These are phyloP conservation scores for Dothiorella sarmentorum DNA, from an alignment of 2,329 filamentous ascomycete genomes.

Conservation along the genomic window DNA sequence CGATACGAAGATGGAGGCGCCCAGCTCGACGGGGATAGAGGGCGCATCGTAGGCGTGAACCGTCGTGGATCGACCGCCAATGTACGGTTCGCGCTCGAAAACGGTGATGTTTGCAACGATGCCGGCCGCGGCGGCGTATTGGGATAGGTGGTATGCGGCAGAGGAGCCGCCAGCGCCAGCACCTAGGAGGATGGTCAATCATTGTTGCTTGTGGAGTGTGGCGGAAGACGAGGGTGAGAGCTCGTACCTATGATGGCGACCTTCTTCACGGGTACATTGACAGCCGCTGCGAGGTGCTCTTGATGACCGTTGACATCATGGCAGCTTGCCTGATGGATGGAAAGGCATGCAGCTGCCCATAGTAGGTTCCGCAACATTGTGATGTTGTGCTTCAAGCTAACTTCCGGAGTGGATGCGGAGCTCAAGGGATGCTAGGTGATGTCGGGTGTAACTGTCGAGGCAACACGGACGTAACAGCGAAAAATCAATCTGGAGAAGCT, in stretches of 20 bases:
- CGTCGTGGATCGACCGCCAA: slow-evolving; percentile 86
- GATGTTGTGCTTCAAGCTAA: not conserved
- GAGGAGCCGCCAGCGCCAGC: slow-evolving; percentile 87
- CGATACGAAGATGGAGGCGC: slow-evolving; percentile 86
- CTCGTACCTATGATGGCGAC: slow-evolving; percentile 38
- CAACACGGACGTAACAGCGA: too few relatives aligned
- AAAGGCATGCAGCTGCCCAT: slow-evolving; percentile 5
- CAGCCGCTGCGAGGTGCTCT: not conserved
- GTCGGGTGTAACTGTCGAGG: not conserved
- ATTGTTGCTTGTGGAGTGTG: not conserved
- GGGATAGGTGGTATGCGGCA: slow-evolving; percentile 74
- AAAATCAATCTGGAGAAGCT: not conserved
- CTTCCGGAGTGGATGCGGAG: slow-evolving; percentile 1
- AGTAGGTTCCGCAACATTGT: slow-evolving; percentile 1
- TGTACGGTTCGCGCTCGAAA: slow-evolving; percentile 72
- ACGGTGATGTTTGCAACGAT: slow-evolving; percentile 75
- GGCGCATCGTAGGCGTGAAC: slow-evolving; percentile 71
- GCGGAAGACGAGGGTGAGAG: not conserved
- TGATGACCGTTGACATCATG: not conserved
- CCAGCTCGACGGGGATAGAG: slow-evolving; percentile 71
- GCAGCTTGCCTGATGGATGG: not conserved
- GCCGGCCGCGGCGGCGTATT: slow-evolving; percentile 61
- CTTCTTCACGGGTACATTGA: slow-evolving; percentile 25
- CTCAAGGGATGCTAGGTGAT: slow-evolving; percentile 4
- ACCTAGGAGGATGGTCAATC: slow-evolving; percentile 51